phyloP scores from a whole-genome alignment of 352 stramenopile species.

The Peronospora destructor region DNA sequence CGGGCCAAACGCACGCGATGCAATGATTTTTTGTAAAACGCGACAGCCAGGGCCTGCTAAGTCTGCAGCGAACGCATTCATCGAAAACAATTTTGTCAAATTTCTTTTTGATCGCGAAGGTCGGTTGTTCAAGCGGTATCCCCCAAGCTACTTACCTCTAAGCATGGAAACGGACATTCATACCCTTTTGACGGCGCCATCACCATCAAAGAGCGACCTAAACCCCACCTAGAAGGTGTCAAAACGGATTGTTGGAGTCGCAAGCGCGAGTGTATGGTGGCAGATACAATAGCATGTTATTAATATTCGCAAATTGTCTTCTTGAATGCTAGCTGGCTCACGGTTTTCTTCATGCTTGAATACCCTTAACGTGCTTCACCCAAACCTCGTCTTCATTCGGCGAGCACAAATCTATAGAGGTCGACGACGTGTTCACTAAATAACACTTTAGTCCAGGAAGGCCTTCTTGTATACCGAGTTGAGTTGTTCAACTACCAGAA shows the following conservation, averaged over 20 bases:
- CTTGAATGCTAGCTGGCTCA: too few species aligned
- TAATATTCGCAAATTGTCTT: constrained; percentile 16
- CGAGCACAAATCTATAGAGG: constrained; percentile 22
- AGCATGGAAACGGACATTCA: constrained; percentile 35
- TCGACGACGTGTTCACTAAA: constrained; percentile 2
- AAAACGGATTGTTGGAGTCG: neutral
- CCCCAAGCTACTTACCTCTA: constrained; percentile 9
- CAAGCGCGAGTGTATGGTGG: constrained; percentile 9
- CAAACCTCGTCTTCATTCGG: constrained; percentile 3
- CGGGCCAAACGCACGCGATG: constrained; percentile 60
- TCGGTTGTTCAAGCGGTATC: constrained; percentile 58
- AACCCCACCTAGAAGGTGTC: neutral
- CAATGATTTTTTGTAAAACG: constrained; percentile 80
- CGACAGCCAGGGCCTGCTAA: constrained; percentile 37
- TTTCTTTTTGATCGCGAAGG: constrained; percentile 85
- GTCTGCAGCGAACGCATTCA: constrained; percentile 39
- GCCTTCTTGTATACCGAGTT: constrained; percentile 82
- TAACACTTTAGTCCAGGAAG: constrained; percentile 39
- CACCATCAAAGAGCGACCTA: neutral
- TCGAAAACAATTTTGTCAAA: constrained; percentile 88
- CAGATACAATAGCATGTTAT: constrained; percentile 31
- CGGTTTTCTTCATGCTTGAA: constrained; percentile 9
- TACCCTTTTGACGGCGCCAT: constrained; percentile 17
- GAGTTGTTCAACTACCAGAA: constrained; percentile 95
- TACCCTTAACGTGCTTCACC: constrained; percentile 10